Evolutionary conservation across 257 asterid species (phyloP), one percentile per base, ranked within the genome.

Genomic region (Dorcoceras hygrometricum): DNA sequence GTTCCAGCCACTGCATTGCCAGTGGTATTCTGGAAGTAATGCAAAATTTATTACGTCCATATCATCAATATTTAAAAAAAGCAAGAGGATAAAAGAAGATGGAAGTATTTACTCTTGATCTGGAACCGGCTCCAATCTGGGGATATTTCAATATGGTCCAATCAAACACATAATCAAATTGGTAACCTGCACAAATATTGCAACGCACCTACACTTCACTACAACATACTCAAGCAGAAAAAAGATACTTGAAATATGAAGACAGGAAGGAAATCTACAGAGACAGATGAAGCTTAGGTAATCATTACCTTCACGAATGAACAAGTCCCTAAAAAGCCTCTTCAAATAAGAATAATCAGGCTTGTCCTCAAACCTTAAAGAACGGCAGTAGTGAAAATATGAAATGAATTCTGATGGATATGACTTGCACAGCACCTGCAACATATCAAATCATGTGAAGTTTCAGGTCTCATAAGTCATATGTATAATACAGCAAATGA

Each of bases 91-190:
- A 39, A 9, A 68, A 39, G 4, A 28, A 7, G 59, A 4, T 23
- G 55, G 24, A 60, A 55, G 51, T 50, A 73, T 83, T 26, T 39
- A 82, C 88, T 78, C 85, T 72, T 28, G 83, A 82, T 75, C 85
- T 73, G 22, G 88, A 80, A 63, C 80, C 73, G 36, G 85, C 70
- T 65, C 83, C 85, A 65, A 80, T 77, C 79, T 77, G 88, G 65
- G 88, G 88, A 76, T 79, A 77, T 76, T 82, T 82, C 76, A 82
- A 58, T 58, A 82, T 79, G 5, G 87, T 82, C 87, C 87, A 82
- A 64, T 82, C 87, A 66, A 82, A 82, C 25, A 82, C 85, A 70
- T 79, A 82, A 73, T 82, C 88, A 70, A 83, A 80, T 72, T 83
- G 88, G 72, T 83, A 83, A 61, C 85, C 88, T 83, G 81, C 61